Evolutionary conservation across 2,329 filamentous ascomycete genomes (phyloP), one percentile per base, ranked within the genome.

Genomic region (Xylariaceae sp.): DNA sequence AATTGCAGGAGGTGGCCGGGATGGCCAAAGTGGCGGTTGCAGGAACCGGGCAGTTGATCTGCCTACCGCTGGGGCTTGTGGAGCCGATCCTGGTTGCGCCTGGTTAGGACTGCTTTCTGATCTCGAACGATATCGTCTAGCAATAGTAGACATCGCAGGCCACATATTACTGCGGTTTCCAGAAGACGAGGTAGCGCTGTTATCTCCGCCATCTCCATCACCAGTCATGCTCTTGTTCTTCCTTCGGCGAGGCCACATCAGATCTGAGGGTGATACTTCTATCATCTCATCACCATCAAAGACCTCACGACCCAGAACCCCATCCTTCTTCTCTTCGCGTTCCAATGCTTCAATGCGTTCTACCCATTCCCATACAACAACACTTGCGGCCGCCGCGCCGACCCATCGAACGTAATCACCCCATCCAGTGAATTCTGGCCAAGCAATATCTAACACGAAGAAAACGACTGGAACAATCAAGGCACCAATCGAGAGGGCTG

Each of bases 311-410:
- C 92, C 92, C 1, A 97, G 75, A 50, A 97, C 95, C 0, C 92
- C 92, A 64, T 96, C 92, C 72, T 95, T 96, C 73, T 92, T 91
- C 70, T 96, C 92, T 70, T 96, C 92, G 62, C 92, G 84, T 75
- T 97, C 92, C 57, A 96, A 73, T 0, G 92, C 91, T 70, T 97
- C 92, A 42, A 97, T 97, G 21, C 92, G 83, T 72, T 97, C 92
- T 3, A 97, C 92, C 92, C 92, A 97, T 72, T 97, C 92, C 92
- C 92, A 97, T 2, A 97, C 92, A 18, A 96, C 90, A n/a, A 96
- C 92, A 73, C 91, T 96, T 23, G 92, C 92, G 1, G 92, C 92
- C 0, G 92, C 92, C 1, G 92, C 92, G 41, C 92, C 92, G n/a
- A 96, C 92, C 92, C 92, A 97, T 65, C 92, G 81, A 39, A 96